These are phyloP conservation scores for Leishmania lainsoni DNA, from an alignment of 208 protist species.

Conservation along the genomic window DNA sequence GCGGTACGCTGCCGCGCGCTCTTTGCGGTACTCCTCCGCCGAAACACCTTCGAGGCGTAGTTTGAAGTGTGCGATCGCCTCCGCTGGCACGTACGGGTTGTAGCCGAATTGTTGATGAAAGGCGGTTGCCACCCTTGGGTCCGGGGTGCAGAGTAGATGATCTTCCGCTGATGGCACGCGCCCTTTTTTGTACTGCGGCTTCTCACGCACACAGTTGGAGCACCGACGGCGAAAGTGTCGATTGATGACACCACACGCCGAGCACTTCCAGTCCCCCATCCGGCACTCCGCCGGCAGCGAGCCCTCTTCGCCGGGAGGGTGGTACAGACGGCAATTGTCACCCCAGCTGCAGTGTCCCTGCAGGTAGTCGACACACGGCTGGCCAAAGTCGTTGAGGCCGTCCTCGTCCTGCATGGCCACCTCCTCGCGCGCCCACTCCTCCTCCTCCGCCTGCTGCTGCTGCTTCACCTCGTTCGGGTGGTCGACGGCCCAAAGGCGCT, in stretches of 20 bases:
- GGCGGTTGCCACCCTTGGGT: conserved; percentile 49
- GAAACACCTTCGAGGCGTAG: conserved; percentile 48
- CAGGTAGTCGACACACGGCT: conserved; percentile 93
- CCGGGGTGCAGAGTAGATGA: conserved; percentile 66
- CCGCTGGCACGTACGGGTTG: conserved; percentile 64
- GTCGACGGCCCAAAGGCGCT: conserved; percentile 81
- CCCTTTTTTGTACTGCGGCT: conserved; percentile 89
- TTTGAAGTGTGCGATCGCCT: conserved; percentile 79
- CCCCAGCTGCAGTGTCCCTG: conserved; percentile 89
- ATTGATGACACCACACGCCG: conserved; percentile 89
- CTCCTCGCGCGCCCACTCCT: conserved; percentile 80
- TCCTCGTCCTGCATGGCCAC: conserved; percentile 76
- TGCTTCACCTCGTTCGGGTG: conserved; percentile 69
- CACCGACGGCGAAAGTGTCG: conserved; percentile 91
- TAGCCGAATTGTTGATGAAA: conserved; percentile 90
- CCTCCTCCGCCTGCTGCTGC: conserved; percentile 80
- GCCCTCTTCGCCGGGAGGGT: conserved; percentile 88
- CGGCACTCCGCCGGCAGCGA: conserved; percentile 85
- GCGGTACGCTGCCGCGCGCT: conserved; percentile 79
- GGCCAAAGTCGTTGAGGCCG: conserved; percentile 89
- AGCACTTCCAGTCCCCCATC: conserved; percentile 92
- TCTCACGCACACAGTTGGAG: conserved; percentile 89
- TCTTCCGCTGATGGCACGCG: conserved; percentile 64
- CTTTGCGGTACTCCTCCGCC: conserved; percentile 58
- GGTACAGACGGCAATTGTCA: conserved; percentile 71